Conservation (phyloP, 2,329 filamentous ascomycete species). For the Fusarium beomiforme region DNA sequence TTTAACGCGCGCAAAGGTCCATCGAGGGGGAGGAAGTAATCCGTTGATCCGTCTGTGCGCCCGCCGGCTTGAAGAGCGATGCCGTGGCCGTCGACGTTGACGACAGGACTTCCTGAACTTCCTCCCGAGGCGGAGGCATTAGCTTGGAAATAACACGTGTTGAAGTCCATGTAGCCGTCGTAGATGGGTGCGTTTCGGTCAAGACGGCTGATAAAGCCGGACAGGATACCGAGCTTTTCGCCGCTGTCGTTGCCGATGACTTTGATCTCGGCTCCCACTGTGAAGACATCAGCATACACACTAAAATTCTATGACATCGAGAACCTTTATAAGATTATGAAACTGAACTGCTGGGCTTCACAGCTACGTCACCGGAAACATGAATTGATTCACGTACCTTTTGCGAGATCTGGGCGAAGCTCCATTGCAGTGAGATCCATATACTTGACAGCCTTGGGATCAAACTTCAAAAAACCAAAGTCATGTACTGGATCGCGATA, state of each 20-base stretch:
- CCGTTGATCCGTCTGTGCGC: conserved; percentile 91
- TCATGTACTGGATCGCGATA: conserved; percentile 99
- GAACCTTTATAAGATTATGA: too few relatives aligned
- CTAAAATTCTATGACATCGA: too few relatives aligned
- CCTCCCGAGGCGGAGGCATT: conserved; percentile 96
- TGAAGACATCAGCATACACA: too few relatives aligned
- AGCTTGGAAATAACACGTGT: conserved; percentile 94
- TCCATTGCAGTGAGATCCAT: conserved; percentile 74
- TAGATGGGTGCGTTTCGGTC: conserved; percentile 98
- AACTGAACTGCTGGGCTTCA: too few relatives aligned
- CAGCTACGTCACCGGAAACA: background rate
- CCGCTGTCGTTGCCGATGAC: conserved; percentile 30
- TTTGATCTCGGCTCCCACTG: conserved; percentile 28
- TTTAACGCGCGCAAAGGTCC: conserved; percentile 86
- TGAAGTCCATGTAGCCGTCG: conserved; percentile 98
- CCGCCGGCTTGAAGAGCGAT: conserved; percentile 83
- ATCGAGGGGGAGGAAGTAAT: conserved; percentile 95
- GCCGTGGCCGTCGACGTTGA: conserved; percentile 94
- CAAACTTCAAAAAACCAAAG: conserved; percentile 95
- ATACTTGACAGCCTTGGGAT: conserved; percentile 95
- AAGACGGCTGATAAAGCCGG: conserved; percentile 93
- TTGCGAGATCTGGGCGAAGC: conserved; percentile 23
- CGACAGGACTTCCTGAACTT: conserved; percentile 95
- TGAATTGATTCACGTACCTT: background rate
- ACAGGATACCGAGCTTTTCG: conserved; percentile 54